Base-by-base conservation (phyloP, 179 eudicot genomes). In the Actinidia arguta region DNA sequence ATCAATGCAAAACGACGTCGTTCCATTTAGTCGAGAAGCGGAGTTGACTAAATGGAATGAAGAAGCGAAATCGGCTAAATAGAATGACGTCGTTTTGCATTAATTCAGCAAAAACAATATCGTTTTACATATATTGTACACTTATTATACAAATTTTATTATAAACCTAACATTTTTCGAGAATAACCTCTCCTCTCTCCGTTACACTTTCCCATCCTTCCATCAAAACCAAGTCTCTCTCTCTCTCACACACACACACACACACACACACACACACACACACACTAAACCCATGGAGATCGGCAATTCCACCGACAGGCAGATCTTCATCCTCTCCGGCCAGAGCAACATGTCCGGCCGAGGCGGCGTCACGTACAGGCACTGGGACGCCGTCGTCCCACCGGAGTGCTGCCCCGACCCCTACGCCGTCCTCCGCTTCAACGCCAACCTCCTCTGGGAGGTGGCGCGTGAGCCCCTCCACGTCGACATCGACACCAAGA, bases 281-380 rank as follows among this genome's bases (percentile, higher is more conserved):
- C 59, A 55, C 59, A 18, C 22, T 31, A 44, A 5, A 25, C n/a
- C 62, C 22, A 86, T 82, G 85, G 85, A 44, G 31, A 82, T 36
- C 52, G 62, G 16, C 36, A 77, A 71, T 50, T 62, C 91, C 4
- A 66, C 82, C 81, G 48, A 10, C 12, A 87, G 86, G 47, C 88
- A 94, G 8, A 89, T 95, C 84, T 95, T 94, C 92, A 91, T 95
- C 59, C 86, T 95, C 9, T 93, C 98, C 18, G 99, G 98, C 42
- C 99, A 95, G 77, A 93, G 96, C 94, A 95, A 95, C 94, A 95
- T 95, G 99, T 83, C 97, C n/a, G 98, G 99, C 56, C 86, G 95
- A 7, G 99, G 99, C 78, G 98, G 99, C 46, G 87, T 95, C 1
- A 77, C 48, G 61, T 82, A 91, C 85, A 82, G 79, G 52, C 90